phyloP scores from a whole-genome alignment of 2,329 filamentous ascomycete genomes.

The Ophiocordyceps camponoti-leonardi region DNA sequence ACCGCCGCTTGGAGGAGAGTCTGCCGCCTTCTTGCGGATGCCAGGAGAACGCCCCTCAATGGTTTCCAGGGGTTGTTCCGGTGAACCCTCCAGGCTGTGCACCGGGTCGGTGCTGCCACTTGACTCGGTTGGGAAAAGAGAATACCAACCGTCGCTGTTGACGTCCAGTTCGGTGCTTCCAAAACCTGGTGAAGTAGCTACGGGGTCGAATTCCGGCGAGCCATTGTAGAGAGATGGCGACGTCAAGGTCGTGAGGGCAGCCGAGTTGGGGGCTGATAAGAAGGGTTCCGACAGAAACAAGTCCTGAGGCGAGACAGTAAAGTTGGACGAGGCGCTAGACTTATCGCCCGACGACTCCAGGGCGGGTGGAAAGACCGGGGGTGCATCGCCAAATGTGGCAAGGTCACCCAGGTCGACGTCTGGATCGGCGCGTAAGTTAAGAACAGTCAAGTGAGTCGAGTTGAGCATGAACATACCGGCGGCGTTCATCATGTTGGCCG shows the following conservation, averaged over 20 bases:
- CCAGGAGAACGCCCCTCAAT: slow-evolving; percentile 22
- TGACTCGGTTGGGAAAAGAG: slow-evolving; percentile 48
- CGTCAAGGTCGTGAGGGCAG: slow-evolving; percentile 67
- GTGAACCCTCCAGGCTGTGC: slow-evolving; percentile 20
- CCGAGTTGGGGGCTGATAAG: slow-evolving; percentile 65
- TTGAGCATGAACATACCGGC: slow-evolving; percentile 14
- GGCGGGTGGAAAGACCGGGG: slow-evolving; percentile 28
- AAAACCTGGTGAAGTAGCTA: slow-evolving; percentile 67
- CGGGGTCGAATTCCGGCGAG: slow-evolving; percentile 60
- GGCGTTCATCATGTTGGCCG: slow-evolving; percentile 26
- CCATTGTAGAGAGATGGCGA: slow-evolving; percentile 66
- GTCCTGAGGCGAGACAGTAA: slow-evolving; percentile 75
- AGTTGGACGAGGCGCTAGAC: slow-evolving; percentile 32
- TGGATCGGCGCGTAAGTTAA: slow-evolving; percentile 20
- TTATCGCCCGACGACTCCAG: slow-evolving; percentile 33
- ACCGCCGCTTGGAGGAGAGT: slow-evolving; percentile 21
- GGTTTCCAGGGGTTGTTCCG: slow-evolving; percentile 27
- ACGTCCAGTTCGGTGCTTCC: slow-evolving; percentile 36
- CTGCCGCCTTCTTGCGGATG: slow-evolving; percentile 28
- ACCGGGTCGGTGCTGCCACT: slow-evolving; percentile 8
- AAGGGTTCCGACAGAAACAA: slow-evolving; percentile 52
- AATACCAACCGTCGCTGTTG: slow-evolving; percentile 46
- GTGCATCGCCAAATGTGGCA: slow-evolving; percentile 33
- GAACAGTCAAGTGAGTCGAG: neutral
- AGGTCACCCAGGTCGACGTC: slow-evolving; percentile 43